Conservation (phyloP, 2,329 filamentous ascomycete species). For the Dissoconium aciculare region DNA sequence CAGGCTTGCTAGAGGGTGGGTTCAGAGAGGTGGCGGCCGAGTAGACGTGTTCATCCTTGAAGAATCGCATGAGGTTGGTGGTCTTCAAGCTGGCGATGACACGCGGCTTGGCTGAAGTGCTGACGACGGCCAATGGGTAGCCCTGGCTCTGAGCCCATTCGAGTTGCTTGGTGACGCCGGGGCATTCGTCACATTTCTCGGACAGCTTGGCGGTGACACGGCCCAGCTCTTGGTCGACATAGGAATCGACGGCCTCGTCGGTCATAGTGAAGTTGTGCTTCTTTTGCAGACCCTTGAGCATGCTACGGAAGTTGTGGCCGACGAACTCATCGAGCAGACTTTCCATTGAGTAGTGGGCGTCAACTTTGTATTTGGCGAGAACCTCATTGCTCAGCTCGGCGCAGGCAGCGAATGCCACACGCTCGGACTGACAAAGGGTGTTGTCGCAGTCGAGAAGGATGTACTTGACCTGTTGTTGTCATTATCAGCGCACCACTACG, state of each 20-base stretch:
- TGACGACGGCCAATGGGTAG: slow-evolving; percentile 67
- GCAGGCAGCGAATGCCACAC: slow-evolving; percentile 80
- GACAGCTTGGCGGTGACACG: slow-evolving; percentile 65
- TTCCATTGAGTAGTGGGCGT: slow-evolving; percentile 59
- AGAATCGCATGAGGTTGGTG: slow-evolving; percentile 66
- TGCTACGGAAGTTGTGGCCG: slow-evolving; percentile 87
- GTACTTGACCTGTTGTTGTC: slow-evolving; percentile 28
- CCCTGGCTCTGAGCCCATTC: slow-evolving; percentile 38
- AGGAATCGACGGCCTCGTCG: slow-evolving; percentile 53
- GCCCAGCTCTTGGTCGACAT: slow-evolving; percentile 65
- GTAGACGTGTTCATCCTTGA: slow-evolving; percentile 60
- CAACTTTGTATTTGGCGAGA: slow-evolving; percentile 49
- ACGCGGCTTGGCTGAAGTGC: slow-evolving; percentile 61
- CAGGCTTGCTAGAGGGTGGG: slow-evolving; percentile 75
- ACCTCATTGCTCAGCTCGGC: slow-evolving; percentile 81
- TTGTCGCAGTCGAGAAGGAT: slow-evolving; percentile 54
- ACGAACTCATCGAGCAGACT: slow-evolving; percentile 75
- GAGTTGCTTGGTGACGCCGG: slow-evolving; percentile 48
- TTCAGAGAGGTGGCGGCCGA: slow-evolving; percentile 65
- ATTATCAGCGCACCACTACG: too few species aligned
- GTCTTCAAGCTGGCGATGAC: slow-evolving; percentile 66
- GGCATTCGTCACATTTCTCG: slow-evolving; percentile 23
- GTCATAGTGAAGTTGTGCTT: slow-evolving; percentile 59
- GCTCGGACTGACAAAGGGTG: slow-evolving; percentile 83
- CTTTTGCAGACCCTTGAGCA: slow-evolving; percentile 63